Base-by-base conservation (phyloP, 2,329 filamentous ascomycete species). In the Beauveria pseudobassiana region DNA sequence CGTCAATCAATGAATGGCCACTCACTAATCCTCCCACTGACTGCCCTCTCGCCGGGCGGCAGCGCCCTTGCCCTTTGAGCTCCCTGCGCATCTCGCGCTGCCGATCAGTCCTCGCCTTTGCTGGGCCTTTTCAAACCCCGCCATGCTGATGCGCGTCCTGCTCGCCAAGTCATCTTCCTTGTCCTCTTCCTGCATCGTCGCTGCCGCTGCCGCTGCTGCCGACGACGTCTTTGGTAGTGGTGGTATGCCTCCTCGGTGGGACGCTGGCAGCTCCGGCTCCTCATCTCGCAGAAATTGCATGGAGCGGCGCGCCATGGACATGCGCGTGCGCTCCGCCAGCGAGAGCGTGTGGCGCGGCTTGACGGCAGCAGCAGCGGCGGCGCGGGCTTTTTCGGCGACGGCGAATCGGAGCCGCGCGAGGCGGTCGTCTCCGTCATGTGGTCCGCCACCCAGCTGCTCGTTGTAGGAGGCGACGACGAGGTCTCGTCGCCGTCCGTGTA, bases 301-400 rank as follows among this genome's bases (percentile, higher is more conserved):
- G 1, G 84, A 81, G 52, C 83, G 77, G 3, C 86, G 80, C 0
- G 87, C 85, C 86, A 96, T 93, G 20, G 90, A 92, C 59, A 91
- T 80, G 20, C 89, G 85, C 0, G 93, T 96, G 53, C 92, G 87
- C 69, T 96, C 91, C 4, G 88, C 82, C 0, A 95, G 80, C 0
- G 87, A 87, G 9, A 88, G 74, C 0, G 80, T 81, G 56, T 84
- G 83, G 0, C 83, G 78, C 0, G 77, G 74, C 62, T 77, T 81
- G 2, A 66, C 12, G 14, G 30, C 12, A 14, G 30, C 5, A 38
- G 34, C 5, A 14, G 34, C 12, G 5, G 1, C 5, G 14, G 34
- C 34, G 14, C 14, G 14, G 24, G 69, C 71, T 66, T 85, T 87
- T 75, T 70, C 0, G 85, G 85, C 0, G 85, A 87, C 0, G 84